Base-by-base conservation (phyloP, 768 basidiomycete species). In the Auricularia cornea region DNA sequence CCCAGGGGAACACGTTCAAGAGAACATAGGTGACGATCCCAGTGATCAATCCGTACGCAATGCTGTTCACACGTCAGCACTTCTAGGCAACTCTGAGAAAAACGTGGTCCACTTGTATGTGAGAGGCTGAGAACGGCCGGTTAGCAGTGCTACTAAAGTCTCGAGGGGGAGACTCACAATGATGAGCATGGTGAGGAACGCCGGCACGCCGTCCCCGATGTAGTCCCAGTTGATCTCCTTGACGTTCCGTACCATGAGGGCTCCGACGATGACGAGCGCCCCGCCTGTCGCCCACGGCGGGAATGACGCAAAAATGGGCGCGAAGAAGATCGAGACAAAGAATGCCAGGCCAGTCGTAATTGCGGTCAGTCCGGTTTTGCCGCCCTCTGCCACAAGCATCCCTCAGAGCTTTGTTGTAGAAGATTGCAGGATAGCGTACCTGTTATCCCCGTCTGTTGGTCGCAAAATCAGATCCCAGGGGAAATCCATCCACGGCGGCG, bases 171-270 rank as follows among this genome's bases (percentile, higher is more conserved):
- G 69, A 71, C 54, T 57, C 28, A 57, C 54, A 64, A 93, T 93
- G 61, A 90, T 81, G 60, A 94, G 79, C 63, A 94, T 76, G 0
- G 88, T 89, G 57, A 94, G 74, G 80, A 94, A 93, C 0, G 92
- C 90, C 14, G 92, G 92, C 0, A 94, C 83, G n/a, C 88, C 83
- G 70, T 94, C 91, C 6, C 92, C 92, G 28, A 90, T 80, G 71
- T 92, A 94, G 69, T 87, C 81, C 92, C 92, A 94, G 74, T 94
- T 94, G 73, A 94, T 88, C 57, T 91, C 91, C 33, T 84, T 81
- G 28, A 90, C 89, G 68, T 91, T 92, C 70, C 88, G 83, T 73
- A 91, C 89, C 92, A 94, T 94, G 69, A 92, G 78, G 16, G 87
- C 88, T n/a, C 92, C 92, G 12, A 91, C 91, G 62, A 94, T 87